These are phyloP conservation scores for Pseudopithomyces chartarum DNA, from an alignment of 2,329 filamentous ascomycete species.

Conservation along the genomic window DNA sequence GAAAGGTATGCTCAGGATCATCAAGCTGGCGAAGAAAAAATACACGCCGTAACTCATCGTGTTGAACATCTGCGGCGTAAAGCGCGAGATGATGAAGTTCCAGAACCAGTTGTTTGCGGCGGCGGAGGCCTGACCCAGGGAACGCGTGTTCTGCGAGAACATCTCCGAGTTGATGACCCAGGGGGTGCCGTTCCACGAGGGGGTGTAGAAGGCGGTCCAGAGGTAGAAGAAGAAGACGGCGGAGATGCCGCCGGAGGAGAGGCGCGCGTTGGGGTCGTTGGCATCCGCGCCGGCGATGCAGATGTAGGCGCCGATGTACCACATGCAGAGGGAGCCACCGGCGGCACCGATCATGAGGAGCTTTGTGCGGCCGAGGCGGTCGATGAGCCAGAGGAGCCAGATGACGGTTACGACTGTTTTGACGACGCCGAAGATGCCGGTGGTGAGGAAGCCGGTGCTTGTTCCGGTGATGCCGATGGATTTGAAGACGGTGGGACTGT, in stretches of 20 bases:
- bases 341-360: conserved; percentile 69
- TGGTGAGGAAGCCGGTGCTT: conserved; percentile 67
- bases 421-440: conserved; percentile 77
- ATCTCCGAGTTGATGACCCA: conserved; percentile 79
- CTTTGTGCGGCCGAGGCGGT: conserved; percentile 65
- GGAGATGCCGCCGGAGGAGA: conserved; percentile 59
- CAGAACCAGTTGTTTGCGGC: conserved; percentile 74
- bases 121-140: conserved; percentile 71
- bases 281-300: conserved; percentile 53
- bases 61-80: conserved; percentile 67
- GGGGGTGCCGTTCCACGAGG: conserved; percentile 72
- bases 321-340: conserved; percentile 68
- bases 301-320: conserved; percentile 67
- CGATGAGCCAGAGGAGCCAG: conserved; percentile 72
- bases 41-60: conserved; percentile 51
- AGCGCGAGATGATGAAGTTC: conserved; percentile 72
- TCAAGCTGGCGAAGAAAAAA: conserved; percentile 56
- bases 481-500: conserved; percentile 72
- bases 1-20: conserved; percentile 51
- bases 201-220: conserved; percentile 75
- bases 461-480: conserved; percentile 66
- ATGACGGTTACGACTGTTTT: conserved; percentile 72
- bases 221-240: conserved; percentile 76
- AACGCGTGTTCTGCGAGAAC: conserved; percentile 70
- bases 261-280: conserved; percentile 29